Evolutionary conservation across 345 rosid genomes (phyloP), one percentile per base, ranked within the genome.

Genomic region (Citrus maxima): DNA sequence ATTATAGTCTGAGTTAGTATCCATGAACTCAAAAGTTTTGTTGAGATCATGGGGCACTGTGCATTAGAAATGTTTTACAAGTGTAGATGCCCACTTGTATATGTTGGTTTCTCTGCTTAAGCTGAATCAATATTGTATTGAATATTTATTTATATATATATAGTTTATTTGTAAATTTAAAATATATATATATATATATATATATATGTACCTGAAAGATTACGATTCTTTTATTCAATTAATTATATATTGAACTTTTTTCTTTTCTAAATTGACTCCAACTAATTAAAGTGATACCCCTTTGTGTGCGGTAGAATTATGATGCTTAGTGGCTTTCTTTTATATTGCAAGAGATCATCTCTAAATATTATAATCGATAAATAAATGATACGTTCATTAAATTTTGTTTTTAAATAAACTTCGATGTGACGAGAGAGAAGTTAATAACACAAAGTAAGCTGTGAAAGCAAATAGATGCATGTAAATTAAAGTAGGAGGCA

Each of bases 281-380:
- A 35, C 68, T 32, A 30, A 37, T n/a, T 46, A 75, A 75, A 75
- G 78, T 49, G 61, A 56, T 49, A 13, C 46, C 62, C 51, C 70
- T 21, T 64, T 30, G 22, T 49, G 18, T 46, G 51, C 10, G 77
- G 38, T 25, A 74, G 25, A 9, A 16, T 66, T 37, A 66, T 66
- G 70, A 66, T 22, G 25, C 8, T 66, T 35, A 10, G 27, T 66
- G 49, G 49, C 70, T 66, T 6, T 65, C 24, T 19, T 65, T 16
- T 34, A 62, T 7, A 18, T 32, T 18, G 5, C 1, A 18, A 30
- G 34, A 9, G 22, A 21, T 35, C 4, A 9, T 66, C 70, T 21
- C 1, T 22, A 9, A 66, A 66, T 35, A 19, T 37, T 54, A 54
- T 59, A 22, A 59, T n/a, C 22, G 49, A 21, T 22, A 3, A 66